phyloP scores from a whole-genome alignment of 1,139 yeast species.

The Kodamaea fungicola region DNA sequence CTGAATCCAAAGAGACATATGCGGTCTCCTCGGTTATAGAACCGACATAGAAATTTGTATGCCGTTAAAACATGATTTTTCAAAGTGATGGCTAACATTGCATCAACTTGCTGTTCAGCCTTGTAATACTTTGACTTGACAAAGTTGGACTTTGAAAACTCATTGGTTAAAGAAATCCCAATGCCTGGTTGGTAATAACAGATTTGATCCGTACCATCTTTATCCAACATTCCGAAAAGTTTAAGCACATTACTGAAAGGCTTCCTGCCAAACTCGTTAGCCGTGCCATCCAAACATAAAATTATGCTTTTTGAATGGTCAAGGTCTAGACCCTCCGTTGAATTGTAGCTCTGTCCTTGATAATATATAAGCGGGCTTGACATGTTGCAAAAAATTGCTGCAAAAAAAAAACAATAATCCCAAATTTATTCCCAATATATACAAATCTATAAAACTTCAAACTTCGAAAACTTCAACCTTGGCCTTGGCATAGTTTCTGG shows the following conservation, averaged over 20 bases:
- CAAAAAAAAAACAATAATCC: background rate
- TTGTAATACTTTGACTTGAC: background rate
- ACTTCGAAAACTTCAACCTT: slow-evolving; percentile 62
- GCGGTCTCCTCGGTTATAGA: slow-evolving; percentile 46
- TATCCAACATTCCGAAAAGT: slow-evolving; percentile 50
- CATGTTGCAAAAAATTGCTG: slow-evolving; percentile 2
- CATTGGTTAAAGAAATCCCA: slow-evolving; percentile 37
- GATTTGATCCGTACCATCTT: slow-evolving; percentile 37
- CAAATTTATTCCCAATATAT: slow-evolving; percentile 4
- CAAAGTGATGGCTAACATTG: slow-evolving; percentile 51
- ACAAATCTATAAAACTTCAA: slow-evolving; percentile 5
- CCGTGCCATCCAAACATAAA: slow-evolving; percentile 64
- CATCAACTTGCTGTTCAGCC: slow-evolving; percentile 29
- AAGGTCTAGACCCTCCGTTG: background rate
- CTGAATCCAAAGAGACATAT: slow-evolving; percentile 60
- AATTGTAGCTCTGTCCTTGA: too few relatives aligned
- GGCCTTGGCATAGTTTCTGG: slow-evolving; percentile 59
- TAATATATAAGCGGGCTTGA: too few relatives aligned
- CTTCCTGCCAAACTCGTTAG: slow-evolving; percentile 51
- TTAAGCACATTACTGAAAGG: slow-evolving; percentile 57
- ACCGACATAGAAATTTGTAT: slow-evolving; percentile 47
- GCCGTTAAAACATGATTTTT: slow-evolving; percentile 56
- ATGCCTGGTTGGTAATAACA: slow-evolving; percentile 69
- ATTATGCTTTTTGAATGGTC: slow-evolving; percentile 19
- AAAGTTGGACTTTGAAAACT: slow-evolving; percentile 1